A percentile compares a stretch with the other conserved stretches of the same genome.
Evolutionary conservation across 768 basidiomycete species (phyloP).

Genomic region (Chalciporus chontae): DNA sequence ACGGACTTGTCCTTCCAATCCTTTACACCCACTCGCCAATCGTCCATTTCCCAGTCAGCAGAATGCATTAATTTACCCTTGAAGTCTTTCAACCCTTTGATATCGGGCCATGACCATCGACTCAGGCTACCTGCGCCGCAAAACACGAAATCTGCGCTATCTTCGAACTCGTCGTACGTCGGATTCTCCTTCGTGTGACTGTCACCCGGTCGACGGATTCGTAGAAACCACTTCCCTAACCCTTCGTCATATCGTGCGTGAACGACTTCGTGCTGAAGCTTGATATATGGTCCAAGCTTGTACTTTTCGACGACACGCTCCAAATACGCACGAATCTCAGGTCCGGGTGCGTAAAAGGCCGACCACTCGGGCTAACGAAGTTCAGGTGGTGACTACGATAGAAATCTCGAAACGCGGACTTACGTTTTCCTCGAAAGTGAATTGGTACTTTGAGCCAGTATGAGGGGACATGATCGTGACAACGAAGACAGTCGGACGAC

Average conservation of each 20-base stretch:
- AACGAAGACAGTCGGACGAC: conserved; percentile 13
- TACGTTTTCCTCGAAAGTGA: conserved; percentile 54
- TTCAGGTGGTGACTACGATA: not conserved
- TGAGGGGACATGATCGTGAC: too few relatives aligned
- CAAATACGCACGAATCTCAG: conserved; percentile 56
- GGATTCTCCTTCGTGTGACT: conserved; percentile 13
- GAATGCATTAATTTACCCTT: conserved; percentile 59
- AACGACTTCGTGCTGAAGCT: conserved; percentile 51
- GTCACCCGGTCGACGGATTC: conserved; percentile 35
- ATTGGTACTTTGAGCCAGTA: conserved; percentile 44
- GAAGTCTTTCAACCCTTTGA: conserved; percentile 53
- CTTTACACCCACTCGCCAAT: conserved; percentile 44
- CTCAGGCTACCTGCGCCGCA: conserved; percentile 51
- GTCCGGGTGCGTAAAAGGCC: conserved; percentile 54
- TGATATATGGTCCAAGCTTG: conserved; percentile 49
- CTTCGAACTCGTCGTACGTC: conserved; percentile 44
- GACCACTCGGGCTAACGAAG: conserved; percentile 53
- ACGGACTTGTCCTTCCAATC: conserved; percentile 52
- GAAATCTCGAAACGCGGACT: conserved; percentile 1
- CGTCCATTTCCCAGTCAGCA: conserved; percentile 52
- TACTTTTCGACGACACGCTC: conserved; percentile 54
- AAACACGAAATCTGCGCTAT: conserved; percentile 55
- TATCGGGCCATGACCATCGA: conserved; percentile 67
- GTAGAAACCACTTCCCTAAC: conserved; percentile 55
- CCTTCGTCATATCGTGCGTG: conserved; percentile 48